Evolutionary conservation across 805 yeast genomes (phyloP).

Genomic region (Saccharomyces paradoxus): DNA sequence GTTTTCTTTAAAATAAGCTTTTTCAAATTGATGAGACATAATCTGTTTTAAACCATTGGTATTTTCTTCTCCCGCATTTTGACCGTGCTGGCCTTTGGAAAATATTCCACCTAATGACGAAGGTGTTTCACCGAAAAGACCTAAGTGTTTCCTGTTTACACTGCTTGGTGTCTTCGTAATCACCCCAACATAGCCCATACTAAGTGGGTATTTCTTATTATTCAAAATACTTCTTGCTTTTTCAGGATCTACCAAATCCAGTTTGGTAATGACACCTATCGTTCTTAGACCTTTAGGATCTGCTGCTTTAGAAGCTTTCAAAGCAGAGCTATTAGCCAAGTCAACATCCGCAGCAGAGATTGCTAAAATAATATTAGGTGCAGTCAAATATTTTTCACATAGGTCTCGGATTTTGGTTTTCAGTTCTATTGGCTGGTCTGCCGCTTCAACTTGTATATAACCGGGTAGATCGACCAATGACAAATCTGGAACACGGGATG

Average conservation of each 20-base stretch:
- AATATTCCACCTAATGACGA: slow-evolving; percentile 31
- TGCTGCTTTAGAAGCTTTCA: slow-evolving; percentile 77
- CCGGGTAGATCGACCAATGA: slow-evolving; percentile 96
- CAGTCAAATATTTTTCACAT: slow-evolving; percentile 78
- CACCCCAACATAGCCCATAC: slow-evolving; percentile 98
- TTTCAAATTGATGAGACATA: slow-evolving; percentile 57
- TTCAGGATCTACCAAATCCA: slow-evolving; percentile 79
- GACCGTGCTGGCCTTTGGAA: slow-evolving; percentile 32
- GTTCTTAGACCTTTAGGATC: slow-evolving; percentile 96
- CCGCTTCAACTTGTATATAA: slow-evolving; percentile 92
- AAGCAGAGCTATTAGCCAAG: slow-evolving; percentile 89
- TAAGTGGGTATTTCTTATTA: slow-evolving; percentile 79
- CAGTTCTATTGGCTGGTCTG: slow-evolving; percentile 84
- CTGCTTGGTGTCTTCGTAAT: slow-evolving; percentile 65
- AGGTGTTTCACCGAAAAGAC: slow-evolving; percentile 13
- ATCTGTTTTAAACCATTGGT: slow-evolving; percentile 32
- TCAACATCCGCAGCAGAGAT: slow-evolving; percentile 98
- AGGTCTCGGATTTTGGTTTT: slow-evolving; percentile 70
- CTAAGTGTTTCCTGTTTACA: slow-evolving; percentile 5
- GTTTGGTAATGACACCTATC: slow-evolving; percentile 89
- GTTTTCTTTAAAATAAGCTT: slow-evolving; percentile 53
- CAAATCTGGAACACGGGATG: slow-evolving; percentile 86
- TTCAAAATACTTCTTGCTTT: slow-evolving; percentile 59
- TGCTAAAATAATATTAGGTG: slow-evolving; percentile 90
- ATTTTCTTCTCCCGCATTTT: slow-evolving; percentile 46